Evolutionary conservation across 306 rosid species (phyloP).

Genomic region (Corylus heterophylla): DNA sequence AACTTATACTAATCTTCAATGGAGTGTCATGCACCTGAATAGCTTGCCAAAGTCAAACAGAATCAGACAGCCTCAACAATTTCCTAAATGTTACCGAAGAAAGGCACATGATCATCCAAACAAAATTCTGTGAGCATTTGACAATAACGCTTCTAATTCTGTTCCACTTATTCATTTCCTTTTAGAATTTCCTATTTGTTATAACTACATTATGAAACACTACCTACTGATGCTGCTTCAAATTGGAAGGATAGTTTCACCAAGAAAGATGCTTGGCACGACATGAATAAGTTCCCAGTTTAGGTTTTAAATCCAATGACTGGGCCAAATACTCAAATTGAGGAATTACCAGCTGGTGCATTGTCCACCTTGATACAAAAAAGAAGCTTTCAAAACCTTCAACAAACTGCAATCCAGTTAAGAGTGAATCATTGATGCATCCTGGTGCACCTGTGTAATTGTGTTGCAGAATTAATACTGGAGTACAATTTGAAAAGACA

Average conservation of each 20-base stretch:
- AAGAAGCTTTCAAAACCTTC: conserved; percentile 78
- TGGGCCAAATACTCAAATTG: conserved; percentile 25
- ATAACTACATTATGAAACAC: not conserved
- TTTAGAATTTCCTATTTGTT: not conserved
- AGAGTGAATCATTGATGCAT: conserved; percentile 77
- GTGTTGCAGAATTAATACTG: conserved; percentile 30
- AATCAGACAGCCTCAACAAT: not conserved
- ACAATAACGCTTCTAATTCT: conserved; percentile 13
- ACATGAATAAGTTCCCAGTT: conserved; percentile 1
- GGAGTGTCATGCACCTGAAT: not conserved
- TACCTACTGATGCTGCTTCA: not conserved
- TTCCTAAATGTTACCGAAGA: conserved; percentile 5
- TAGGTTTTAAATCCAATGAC: conserved; percentile 18
- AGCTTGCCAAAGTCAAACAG: conserved; percentile 4
- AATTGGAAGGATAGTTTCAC: conserved; percentile 13
- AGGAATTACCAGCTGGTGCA: conserved; percentile 91
- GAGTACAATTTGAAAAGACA: conserved; percentile 25
- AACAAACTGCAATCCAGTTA: conserved; percentile 90
- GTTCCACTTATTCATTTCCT: not conserved
- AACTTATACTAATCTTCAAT: not conserved
- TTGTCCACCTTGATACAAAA: conserved; percentile 91
- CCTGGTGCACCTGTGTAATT: conserved; percentile 91
- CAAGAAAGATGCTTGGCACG: conserved; percentile 15
- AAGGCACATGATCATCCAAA: not conserved
- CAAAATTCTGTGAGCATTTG: not conserved